Conservation (phyloP, 768 basidiomycete genomes). For the Leccinum fibrillosum region DNA sequence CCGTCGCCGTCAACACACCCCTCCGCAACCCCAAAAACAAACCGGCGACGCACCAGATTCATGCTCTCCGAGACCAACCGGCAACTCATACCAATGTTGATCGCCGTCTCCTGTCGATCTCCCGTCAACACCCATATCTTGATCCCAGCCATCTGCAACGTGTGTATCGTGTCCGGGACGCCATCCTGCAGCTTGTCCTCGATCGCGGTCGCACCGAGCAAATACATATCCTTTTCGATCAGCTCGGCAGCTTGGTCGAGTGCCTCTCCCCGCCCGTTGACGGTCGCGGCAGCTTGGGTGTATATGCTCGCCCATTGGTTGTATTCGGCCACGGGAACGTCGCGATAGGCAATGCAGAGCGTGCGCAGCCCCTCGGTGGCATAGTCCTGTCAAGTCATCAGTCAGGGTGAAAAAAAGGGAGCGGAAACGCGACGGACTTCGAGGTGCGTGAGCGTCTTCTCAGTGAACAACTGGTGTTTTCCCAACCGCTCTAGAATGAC, state of each 20-base stretch:
- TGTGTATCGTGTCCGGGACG: constrained; percentile 97
- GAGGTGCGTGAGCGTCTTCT: constrained; percentile 84
- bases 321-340: no score
- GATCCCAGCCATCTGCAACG: constrained; percentile 96
- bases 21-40: not conserved
- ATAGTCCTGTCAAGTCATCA: constrained; percentile 60
- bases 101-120: constrained; percentile 97
- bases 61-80: constrained; percentile 96
- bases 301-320: constrained; percentile 84
- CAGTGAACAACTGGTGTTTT: constrained; percentile 78
- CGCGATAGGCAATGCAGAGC: constrained; percentile 90
- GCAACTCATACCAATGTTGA: constrained; percentile 98
- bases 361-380: constrained; percentile 97
- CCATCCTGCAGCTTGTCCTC: constrained; percentile 99
- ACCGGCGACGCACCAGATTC: constrained; percentile 66
- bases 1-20: not conserved
- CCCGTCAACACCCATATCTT: constrained; percentile 99
- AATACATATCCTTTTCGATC: constrained; percentile 90
- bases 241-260: constrained; percentile 92
- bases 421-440: constrained; percentile 52
- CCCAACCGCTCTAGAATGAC: constrained; percentile 94
- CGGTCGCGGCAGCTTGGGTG: constrained; percentile 88
- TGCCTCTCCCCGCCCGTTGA: constrained; percentile 93
- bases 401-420: not conserved
- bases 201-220: constrained; percentile 96